Base-by-base conservation (phyloP, 352 stramenopile genomes). In the Peronospora belbahrii region DNA sequence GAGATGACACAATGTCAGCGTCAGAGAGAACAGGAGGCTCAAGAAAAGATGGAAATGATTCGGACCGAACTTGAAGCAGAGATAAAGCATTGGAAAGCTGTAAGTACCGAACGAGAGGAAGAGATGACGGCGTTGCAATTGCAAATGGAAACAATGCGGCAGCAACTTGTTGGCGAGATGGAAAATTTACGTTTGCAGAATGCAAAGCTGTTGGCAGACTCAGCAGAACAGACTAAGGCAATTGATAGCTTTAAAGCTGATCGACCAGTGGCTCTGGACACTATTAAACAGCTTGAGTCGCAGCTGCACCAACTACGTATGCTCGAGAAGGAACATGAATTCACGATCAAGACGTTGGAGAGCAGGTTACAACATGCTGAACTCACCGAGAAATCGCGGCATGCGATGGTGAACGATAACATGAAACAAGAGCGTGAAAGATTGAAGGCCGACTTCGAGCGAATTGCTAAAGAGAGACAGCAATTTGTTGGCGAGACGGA, bases 121-220 rank as follows among this genome's bases (percentile, higher is more conserved):
- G 56, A 87, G 36, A 22, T 78, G 4, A 28, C 62, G 18, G 48
- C 53, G 0, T 14, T 73, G 19, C 60, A 63, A 32, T 15, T 69
- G 20, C 70, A 70, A 33, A 2, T 70, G 19, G 63, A 82, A 8
- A 48, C 65, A 7, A 43, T 70, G 11, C 53, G 17, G 8, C 67
- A 87, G 28, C 62, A 64, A 17, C 33, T 77, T n/a, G 70, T 57
- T 30, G 63, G 59, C 1, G 72, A 87, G 18, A 44, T 43, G 0
- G 68, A 83, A 42, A 37, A 50, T 0, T 7, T 79, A 10, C 70
- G 71, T 0, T 35, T 88, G 3, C 68, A 85, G 45, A 80, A 80
- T 39, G 62, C 66, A 2, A 84, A 80, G 24, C 28, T 88, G 9
- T 63, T 36, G 6, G 60, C 70, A 23, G 68, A 61, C 1, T 83